Conservation (phyloP, 2,329 filamentous ascomycete genomes). For the Aphanoascus verrucosus region DNA sequence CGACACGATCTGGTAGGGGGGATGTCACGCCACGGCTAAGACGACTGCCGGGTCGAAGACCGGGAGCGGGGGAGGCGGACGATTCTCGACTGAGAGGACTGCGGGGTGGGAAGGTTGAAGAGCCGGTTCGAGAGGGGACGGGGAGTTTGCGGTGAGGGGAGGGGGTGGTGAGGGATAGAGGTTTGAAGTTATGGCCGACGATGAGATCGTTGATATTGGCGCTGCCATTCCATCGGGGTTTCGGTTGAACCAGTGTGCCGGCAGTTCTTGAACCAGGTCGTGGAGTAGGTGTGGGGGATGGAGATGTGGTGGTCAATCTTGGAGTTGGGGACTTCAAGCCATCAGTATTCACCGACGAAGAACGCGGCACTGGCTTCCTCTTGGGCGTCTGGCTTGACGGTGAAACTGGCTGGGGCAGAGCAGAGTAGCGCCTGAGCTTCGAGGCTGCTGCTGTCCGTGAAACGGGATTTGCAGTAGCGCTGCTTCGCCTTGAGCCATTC, state of each 20-base stretch:
- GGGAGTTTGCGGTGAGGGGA: conserved; percentile 40
- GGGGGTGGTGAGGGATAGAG: conserved; percentile 49
- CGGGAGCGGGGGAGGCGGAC: conserved; percentile 32
- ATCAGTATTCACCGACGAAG: conserved; percentile 19
- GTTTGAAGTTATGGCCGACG: conserved; percentile 58
- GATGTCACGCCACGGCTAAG: conserved; percentile 13
- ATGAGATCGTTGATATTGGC: conserved; percentile 54
- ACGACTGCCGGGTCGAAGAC: conserved; percentile 26
- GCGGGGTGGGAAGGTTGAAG: conserved; percentile 33
- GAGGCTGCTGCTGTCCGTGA: conserved; percentile 31
- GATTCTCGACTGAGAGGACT: conserved; percentile 35
- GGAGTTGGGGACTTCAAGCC: conserved; percentile 14
- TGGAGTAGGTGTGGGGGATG: conserved; percentile 21
- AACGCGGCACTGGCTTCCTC: conserved; percentile 32
- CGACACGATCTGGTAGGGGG: conserved; percentile 12
- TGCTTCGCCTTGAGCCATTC: conserved; percentile 37
- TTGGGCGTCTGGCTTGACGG: conserved; percentile 21
- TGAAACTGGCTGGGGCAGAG: conserved; percentile 33
- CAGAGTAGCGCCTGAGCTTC: conserved; percentile 39
- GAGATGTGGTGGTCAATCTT: conserved; percentile 20
- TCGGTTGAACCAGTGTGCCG: conserved; percentile 27
- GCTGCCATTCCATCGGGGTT: conserved; percentile 63
- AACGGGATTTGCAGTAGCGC: conserved; percentile 34
- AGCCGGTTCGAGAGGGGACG: conserved; percentile 25
- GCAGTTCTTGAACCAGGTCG: conserved; percentile 24